phyloP scores from a whole-genome alignment of 345 rosid species.

The Hypericum androsaemum region DNA sequence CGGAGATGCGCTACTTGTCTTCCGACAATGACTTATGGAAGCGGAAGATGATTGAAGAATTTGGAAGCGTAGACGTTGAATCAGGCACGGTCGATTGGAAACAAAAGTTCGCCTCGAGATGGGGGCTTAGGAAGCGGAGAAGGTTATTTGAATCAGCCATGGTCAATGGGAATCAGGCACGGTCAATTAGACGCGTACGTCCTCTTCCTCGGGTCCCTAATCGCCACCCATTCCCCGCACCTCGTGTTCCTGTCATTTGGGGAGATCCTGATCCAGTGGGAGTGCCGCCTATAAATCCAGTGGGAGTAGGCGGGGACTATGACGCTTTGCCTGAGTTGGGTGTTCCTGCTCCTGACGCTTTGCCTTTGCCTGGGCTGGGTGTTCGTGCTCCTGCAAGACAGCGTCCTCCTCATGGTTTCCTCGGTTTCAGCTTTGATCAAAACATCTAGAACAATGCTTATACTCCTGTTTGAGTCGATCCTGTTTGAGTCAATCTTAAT shows the following conservation, averaged over 20 bases:
- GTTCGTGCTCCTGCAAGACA: slow-evolving; percentile 6
- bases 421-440: too few relatives aligned
- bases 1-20: slow-evolving; percentile 36
- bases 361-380: slow-evolving; percentile 21
- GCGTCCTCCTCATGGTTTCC: too few relatives aligned
- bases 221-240: too few relatives aligned
- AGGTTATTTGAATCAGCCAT: background rate
- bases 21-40: slow-evolving; percentile 48
- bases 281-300: slow-evolving; percentile 5
- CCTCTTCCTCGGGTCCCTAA: background rate
- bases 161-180: too few relatives aligned
- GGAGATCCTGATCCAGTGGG: slow-evolving; percentile 24
- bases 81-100: slow-evolving; percentile 35
- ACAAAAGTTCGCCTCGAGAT: slow-evolving; percentile 19
- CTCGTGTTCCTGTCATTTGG: background rate
- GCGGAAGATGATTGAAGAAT: slow-evolving; percentile 43
- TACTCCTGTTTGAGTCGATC: too few relatives aligned
- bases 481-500: too few relatives aligned
- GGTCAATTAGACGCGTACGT: too few relatives aligned
- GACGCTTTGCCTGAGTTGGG: too few relatives aligned
- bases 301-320: slow-evolving; percentile 36
- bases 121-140: slow-evolving; percentile 24
- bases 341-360: too few relatives aligned
- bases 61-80: slow-evolving; percentile 5
- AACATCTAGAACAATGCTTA: too few relatives aligned